Percentiles rank a stretch among this genome's conserved stretches.
Conservation (phyloP, 2,329 filamentous ascomycete species). For the Botrytis pseudocinerea region DNA sequence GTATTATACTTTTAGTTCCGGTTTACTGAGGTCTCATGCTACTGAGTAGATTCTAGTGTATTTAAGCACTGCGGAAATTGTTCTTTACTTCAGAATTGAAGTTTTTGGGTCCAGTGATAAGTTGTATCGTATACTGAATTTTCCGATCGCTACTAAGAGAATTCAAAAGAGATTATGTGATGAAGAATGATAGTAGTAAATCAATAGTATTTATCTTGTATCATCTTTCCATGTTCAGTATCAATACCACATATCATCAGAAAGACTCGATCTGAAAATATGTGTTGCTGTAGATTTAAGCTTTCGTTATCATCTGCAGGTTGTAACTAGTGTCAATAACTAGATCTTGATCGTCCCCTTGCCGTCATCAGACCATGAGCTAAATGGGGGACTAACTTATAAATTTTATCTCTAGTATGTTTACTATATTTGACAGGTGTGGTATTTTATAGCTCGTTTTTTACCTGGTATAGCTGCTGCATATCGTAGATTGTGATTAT, state of each 20-base stretch:
- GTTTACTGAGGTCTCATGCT: too few species aligned
- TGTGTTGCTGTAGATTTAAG: background rate
- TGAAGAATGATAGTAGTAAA: accelerated
- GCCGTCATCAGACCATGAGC: too few species aligned
- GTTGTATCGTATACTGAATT: background rate
- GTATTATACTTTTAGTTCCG: too few species aligned
- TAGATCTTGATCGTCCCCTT: background rate
- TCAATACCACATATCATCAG: background rate
- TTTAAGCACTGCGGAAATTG: background rate
- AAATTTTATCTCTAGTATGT: background rate
- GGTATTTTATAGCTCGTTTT: background rate
- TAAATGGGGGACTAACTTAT: background rate
- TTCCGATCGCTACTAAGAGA: accelerated
- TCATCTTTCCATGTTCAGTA: accelerated
- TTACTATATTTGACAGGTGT: background rate
- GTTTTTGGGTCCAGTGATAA: accelerated
- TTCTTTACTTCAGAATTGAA: background rate
- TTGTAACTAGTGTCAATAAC: background rate
- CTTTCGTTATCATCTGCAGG: background rate
- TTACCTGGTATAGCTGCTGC: background rate
- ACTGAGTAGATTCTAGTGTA: background rate
- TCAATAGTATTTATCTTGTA: accelerated
- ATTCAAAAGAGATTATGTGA: accelerated
- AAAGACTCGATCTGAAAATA: background rate
- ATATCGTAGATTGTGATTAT: background rate